phyloP scores from a whole-genome alignment of 2,329 filamentous ascomycete genomes.

The Xylariales sp. region DNA sequence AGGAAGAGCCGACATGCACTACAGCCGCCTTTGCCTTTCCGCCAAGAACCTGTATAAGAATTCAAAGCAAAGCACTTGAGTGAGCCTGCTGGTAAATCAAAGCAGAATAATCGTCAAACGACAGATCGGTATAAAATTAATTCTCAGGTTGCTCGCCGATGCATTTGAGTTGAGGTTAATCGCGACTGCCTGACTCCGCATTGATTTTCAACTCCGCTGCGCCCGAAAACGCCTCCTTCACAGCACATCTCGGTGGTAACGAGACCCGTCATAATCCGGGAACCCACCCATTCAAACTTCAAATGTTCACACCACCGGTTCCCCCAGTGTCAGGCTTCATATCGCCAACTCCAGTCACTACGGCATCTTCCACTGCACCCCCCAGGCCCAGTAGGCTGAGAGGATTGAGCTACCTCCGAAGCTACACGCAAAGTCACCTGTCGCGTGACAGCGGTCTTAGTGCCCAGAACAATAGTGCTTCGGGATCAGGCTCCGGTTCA shows the following conservation, averaged over 20 bases:
- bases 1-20: no score
- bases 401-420: conserved; percentile 24
- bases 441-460: conserved; percentile 10
- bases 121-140: no score
- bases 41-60: no score
- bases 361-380: conserved; percentile 15
- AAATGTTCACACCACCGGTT: conserved; percentile 27
- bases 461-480: conserved; percentile 1
- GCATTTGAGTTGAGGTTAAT: not conserved
- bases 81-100: no score
- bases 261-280: not conserved
- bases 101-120: no score
- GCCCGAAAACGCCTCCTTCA: no score
- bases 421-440: conserved; percentile 13
- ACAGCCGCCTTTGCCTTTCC: no score
- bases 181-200: not conserved
- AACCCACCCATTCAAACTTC: not conserved
- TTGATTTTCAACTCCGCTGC: not conserved
- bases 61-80: no score
- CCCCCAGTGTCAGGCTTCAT: conserved; percentile 23
- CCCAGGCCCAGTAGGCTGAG: conserved; percentile 19
- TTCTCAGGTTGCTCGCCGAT: no score
- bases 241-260: not conserved
- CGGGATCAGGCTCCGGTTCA: not conserved
- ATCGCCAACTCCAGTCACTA: conserved; percentile 21